These are phyloP conservation scores for Alnus glutinosa DNA, from an alignment of 306 rosid genomes.

Conservation along the genomic window DNA sequence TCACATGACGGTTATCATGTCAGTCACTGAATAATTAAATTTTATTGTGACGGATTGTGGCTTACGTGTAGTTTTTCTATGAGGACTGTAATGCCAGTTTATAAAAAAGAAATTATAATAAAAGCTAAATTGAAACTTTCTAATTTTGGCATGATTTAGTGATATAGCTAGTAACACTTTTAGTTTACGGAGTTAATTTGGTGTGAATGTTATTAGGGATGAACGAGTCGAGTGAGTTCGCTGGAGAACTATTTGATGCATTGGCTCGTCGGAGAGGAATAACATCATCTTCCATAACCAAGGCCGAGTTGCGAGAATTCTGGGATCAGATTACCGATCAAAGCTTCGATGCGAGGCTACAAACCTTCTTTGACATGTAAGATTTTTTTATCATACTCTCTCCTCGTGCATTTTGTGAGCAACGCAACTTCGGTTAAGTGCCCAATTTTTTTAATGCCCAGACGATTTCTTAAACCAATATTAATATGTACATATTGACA, in stretches of 20 bases:
- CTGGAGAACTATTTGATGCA: constrained; percentile 74
- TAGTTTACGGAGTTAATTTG: background rate
- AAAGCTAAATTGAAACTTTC: too few relatives aligned
- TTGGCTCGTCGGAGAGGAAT: constrained; percentile 79
- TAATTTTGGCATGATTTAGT: too few relatives aligned
- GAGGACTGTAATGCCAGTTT: too few relatives aligned
- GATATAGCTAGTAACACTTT: too few relatives aligned
- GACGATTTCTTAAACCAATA: background rate
- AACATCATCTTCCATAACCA: constrained; percentile 55
- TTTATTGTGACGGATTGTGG: too few relatives aligned
- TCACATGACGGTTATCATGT: too few relatives aligned
- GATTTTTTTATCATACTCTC: background rate
- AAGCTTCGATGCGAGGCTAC: constrained; percentile 86
- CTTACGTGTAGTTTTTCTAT: too few relatives aligned
- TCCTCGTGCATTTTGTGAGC: too few relatives aligned
- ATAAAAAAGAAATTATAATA: too few relatives aligned
- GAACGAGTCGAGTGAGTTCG: constrained; percentile 75
- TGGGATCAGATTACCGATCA: constrained; percentile 88
- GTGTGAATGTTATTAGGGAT: constrained; percentile 45
- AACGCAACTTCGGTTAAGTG: background rate
- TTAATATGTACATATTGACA: too few relatives aligned
- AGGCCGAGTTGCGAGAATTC: constrained; percentile 59
- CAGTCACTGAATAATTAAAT: too few relatives aligned
- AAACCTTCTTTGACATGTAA: constrained; percentile 92
- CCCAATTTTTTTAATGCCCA: background rate